A percentile compares a stretch with the other conserved stretches of the same genome.
Evolutionary conservation across 495 filamentous ascomycete species (phyloP).

Genomic region (Penicillium odoratum): DNA sequence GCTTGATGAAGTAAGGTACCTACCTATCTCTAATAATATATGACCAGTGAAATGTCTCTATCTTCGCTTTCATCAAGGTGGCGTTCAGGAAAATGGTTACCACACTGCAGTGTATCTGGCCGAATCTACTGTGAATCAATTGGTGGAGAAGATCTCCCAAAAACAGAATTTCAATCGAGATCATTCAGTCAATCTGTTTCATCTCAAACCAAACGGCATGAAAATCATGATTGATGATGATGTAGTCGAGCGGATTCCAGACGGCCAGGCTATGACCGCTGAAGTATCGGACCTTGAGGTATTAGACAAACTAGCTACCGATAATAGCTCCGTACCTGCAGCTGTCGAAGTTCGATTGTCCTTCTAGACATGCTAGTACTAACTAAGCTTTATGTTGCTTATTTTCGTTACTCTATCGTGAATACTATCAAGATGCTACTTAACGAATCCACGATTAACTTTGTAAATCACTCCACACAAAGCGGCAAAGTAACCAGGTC

Average conservation of each 20-base stretch:
- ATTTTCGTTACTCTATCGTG: not conserved
- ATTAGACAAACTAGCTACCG: not conserved
- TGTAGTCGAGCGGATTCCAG: constrained; percentile 5
- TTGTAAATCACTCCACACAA: not conserved
- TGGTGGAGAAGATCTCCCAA: not conserved
- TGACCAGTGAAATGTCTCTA: not conserved
- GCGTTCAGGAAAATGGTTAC: not conserved
- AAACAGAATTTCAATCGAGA: constrained; percentile 1
- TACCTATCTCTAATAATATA: not conserved
- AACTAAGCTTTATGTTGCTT: not conserved
- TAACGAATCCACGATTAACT: not conserved
- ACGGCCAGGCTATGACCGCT: constrained; percentile 9
- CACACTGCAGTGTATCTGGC: not conserved
- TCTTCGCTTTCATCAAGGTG: not conserved
- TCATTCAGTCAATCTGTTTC: not conserved
- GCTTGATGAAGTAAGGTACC: not conserved
- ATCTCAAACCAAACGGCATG: constrained; percentile 4
- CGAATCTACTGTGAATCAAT: not conserved
- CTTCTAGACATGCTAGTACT: not conserved
- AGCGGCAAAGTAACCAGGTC: not conserved
- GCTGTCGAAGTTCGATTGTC: not conserved
- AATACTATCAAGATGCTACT: not conserved
- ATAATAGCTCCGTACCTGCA: not conserved
- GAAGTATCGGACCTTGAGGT: not conserved
- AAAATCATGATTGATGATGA: constrained; percentile 8